These are phyloP conservation scores for Ophiocordyceps camponoti-leonardi DNA, from an alignment of 2,329 filamentous ascomycete genomes.

Conservation along the genomic window DNA sequence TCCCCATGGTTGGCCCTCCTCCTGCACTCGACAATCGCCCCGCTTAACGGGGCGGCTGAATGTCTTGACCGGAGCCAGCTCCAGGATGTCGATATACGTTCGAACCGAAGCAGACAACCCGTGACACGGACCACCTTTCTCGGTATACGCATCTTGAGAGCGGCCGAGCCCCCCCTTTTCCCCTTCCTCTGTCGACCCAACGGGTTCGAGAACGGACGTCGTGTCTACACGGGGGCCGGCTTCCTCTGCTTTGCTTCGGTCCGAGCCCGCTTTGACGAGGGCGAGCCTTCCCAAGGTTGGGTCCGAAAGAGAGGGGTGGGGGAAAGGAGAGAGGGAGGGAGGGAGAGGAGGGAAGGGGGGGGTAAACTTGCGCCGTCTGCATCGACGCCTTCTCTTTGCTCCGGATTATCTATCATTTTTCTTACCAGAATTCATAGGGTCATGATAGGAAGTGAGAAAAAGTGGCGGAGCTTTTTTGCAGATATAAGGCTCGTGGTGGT, in stretches of 20 bases:
- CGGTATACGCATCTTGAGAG: not conserved
- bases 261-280: not conserved
- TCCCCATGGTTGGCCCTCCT: not conserved
- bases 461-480: not conserved
- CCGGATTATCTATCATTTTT: not conserved
- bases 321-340: too few species aligned
- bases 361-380: too few species aligned
- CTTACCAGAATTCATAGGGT: not conserved
- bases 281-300: not conserved
- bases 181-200: not conserved
- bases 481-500: not conserved
- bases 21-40: not conserved
- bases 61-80: not conserved
- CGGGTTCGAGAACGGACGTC: not conserved
- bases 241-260: not conserved
- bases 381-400: too few species aligned
- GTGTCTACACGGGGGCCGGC: too few species aligned
- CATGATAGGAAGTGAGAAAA: not conserved
- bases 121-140: not conserved
- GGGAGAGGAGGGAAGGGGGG: too few species aligned
- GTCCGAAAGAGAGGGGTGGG: too few species aligned
- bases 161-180: not conserved
- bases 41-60: not conserved
- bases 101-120: not conserved
- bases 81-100: not conserved